A percentile compares a stretch with the other conserved stretches of the same genome.
Evolutionary conservation across 352 stramenopile species (phyloP).

Genomic region (Globisporangium nunn): DNA sequence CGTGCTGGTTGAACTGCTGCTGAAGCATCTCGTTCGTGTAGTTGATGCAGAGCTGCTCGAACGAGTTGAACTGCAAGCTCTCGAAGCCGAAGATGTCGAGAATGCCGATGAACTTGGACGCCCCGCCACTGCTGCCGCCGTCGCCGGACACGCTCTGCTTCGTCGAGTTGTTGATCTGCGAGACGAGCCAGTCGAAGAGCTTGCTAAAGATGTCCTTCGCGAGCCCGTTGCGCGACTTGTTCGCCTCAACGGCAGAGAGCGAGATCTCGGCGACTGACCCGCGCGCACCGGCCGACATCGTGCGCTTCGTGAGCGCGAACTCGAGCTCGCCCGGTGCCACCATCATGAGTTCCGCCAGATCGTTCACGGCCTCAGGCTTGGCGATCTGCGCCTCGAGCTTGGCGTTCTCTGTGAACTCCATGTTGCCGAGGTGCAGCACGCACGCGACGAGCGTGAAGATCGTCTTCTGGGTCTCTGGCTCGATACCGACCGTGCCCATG

Average conservation of each 20-base stretch:
- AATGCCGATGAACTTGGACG: constrained; percentile 89
- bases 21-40: constrained; percentile 96
- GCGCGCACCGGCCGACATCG: constrained; percentile 80
- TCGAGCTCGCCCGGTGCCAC: constrained; percentile 78
- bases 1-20: constrained; percentile 93
- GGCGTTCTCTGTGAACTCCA: constrained; percentile 87
- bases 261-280: constrained; percentile 83
- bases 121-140: constrained; percentile 13
- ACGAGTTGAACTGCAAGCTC: constrained; percentile 89
- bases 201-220: constrained; percentile 95
- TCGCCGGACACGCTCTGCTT: constrained; percentile 43
- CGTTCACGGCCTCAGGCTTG: constrained; percentile 53
- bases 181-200: constrained; percentile 96
- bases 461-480: constrained; percentile 83
- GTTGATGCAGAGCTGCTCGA: constrained; percentile 96
- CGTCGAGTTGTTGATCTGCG: constrained; percentile 89
- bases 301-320: constrained; percentile 86
- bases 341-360: constrained; percentile 80
- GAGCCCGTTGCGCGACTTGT: constrained; percentile 91
- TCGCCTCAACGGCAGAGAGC: constrained; percentile 69
- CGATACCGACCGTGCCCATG: constrained; percentile 90
- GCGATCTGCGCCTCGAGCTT: constrained; percentile 76
- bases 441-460: constrained; percentile 95
- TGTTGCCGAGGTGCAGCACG: constrained; percentile 96
- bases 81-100: constrained; percentile 98